phyloP scores from a whole-genome alignment of 164 flowering plant species.

The Dillenia suffruticosa region DNA sequence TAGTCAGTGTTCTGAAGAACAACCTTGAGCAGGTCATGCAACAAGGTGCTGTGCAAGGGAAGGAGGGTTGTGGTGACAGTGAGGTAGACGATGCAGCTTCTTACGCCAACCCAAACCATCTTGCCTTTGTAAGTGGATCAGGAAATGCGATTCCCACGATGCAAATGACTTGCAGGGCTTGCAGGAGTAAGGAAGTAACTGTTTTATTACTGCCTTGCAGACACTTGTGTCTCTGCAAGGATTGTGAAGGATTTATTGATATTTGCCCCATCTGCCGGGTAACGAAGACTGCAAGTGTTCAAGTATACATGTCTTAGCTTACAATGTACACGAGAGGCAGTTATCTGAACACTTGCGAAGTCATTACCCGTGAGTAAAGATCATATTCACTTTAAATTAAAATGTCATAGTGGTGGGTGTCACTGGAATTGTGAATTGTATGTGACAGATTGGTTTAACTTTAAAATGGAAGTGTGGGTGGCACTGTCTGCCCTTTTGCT shows the following conservation, averaged over 20 bases:
- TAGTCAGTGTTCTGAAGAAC: conserved; percentile 54
- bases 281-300: conserved; percentile 55
- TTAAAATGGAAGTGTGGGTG: too few relatives aligned
- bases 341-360: too few relatives aligned
- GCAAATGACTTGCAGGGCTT: conserved; percentile 50
- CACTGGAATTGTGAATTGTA: too few relatives aligned
- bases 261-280: conserved; percentile 74
- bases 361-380: too few relatives aligned
- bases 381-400: too few relatives aligned
- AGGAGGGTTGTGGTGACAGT: conserved; percentile 86
- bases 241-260: conserved; percentile 54
- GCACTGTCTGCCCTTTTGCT: too few relatives aligned
- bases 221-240: conserved; percentile 78
- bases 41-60: conserved; percentile 56
- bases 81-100: conserved; percentile 77
- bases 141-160: conserved; percentile 14
- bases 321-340: too few relatives aligned
- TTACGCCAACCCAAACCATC: conserved; percentile 37
- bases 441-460: too few relatives aligned
- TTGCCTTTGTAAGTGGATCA: conserved; percentile 19
- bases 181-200: conserved; percentile 65
- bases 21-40: conserved; percentile 69
- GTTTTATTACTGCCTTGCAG: conserved; percentile 83
- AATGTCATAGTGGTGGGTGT: too few relatives aligned
- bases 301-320: conserved; percentile 67